Evolutionary conservation across 2,329 filamentous ascomycete species (phyloP).

Genomic region (Samsoniella hepiali): DNA sequence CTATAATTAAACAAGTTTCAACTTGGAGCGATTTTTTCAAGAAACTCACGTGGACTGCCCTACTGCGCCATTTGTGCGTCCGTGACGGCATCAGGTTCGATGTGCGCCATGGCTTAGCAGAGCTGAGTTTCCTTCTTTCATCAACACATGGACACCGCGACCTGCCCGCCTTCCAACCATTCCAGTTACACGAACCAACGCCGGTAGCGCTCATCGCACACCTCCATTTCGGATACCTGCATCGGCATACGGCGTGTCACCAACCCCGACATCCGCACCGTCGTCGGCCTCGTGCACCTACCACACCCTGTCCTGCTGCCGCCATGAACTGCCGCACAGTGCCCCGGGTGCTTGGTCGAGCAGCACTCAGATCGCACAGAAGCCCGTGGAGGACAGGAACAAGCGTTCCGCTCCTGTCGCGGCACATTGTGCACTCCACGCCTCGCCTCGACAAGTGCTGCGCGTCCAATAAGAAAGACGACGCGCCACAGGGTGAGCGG

Average conservation of each 20-base stretch:
- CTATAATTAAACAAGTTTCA: background rate
- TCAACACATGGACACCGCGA: no score
- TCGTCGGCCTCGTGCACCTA: background rate
- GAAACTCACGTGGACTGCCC: background rate
- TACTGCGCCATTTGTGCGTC: background rate
- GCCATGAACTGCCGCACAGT: conserved; percentile 1
- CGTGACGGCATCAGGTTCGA: background rate
- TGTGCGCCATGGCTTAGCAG: background rate
- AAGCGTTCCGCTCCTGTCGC: background rate
- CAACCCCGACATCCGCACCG: background rate
- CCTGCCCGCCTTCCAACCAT: background rate
- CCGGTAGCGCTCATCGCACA: background rate
- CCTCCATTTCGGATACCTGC: background rate
- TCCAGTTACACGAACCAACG: no score
- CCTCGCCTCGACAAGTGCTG: conserved; percentile 12
- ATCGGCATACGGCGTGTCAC: background rate
- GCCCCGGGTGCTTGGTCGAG: background rate
- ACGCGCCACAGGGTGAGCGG: background rate
- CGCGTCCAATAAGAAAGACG: background rate
- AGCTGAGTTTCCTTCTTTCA: no score
- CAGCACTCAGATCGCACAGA: background rate
- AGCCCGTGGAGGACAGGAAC: background rate
- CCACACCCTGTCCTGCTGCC: background rate
- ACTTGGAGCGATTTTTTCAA: background rate
- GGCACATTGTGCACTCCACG: background rate